phyloP scores from a whole-genome alignment of 495 filamentous ascomycete species.

The Podospora australis region DNA sequence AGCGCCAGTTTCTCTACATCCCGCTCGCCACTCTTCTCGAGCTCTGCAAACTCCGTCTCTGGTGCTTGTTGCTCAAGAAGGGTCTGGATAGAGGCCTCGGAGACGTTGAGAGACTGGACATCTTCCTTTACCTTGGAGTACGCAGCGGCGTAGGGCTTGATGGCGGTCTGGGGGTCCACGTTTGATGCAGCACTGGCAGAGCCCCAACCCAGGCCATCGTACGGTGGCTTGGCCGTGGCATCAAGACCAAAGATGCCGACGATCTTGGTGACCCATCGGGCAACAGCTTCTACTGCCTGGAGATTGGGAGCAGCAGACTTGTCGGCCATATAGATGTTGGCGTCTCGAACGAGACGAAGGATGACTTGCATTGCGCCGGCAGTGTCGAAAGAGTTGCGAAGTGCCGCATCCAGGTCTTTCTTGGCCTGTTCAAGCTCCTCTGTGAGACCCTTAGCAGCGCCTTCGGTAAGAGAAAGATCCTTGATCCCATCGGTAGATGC shows the following conservation, averaged over 20 bases:
- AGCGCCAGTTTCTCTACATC: constrained; percentile 50
- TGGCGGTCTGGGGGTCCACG: constrained; percentile 35
- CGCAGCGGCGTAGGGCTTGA: constrained; percentile 39
- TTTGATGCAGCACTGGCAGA: constrained; percentile 53
- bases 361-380: constrained; percentile 67
- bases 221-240: constrained; percentile 49
- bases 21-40: constrained; percentile 32
- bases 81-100: constrained; percentile 20
- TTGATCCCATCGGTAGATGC: constrained; percentile 41
- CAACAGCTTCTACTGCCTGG: constrained; percentile 52
- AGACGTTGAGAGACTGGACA: constrained; percentile 30
- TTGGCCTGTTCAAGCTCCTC: constrained; percentile 56
- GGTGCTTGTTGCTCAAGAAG: constrained; percentile 33
- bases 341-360: constrained; percentile 64
- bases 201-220: constrained; percentile 74
- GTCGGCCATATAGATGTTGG: constrained; percentile 62
- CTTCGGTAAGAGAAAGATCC: constrained; percentile 31
- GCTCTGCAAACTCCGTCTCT: constrained; percentile 34
- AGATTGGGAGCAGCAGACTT: constrained; percentile 44
- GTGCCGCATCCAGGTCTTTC: constrained; percentile 54
- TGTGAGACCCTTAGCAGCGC: constrained; percentile 23
- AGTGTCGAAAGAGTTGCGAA: constrained; percentile 90
- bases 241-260: constrained; percentile 84
- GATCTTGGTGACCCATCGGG: constrained; percentile 76
- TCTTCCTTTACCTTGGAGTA: constrained; percentile 34